These are phyloP conservation scores for Noccaea caerulescens DNA, from an alignment of 345 rosid genomes.

Conservation along the genomic window DNA sequence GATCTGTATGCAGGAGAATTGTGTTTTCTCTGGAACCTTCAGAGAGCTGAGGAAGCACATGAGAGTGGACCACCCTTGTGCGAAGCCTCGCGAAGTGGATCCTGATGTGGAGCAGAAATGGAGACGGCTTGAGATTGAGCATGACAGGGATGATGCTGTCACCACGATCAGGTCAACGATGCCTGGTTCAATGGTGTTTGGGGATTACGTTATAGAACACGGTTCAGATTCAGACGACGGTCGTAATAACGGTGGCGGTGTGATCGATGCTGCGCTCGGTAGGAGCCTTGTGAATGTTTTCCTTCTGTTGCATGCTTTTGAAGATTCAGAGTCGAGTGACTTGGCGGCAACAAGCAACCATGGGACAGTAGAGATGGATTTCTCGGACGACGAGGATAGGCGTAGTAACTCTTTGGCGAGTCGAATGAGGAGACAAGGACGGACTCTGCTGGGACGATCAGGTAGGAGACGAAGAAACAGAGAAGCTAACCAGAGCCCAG, in stretches of 20 bases:
- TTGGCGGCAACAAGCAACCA: background rate
- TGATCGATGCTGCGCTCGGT: slow-evolving; percentile 51
- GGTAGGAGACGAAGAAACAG: slow-evolving; percentile 78
- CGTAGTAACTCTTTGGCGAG: slow-evolving; percentile 59
- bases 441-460: slow-evolving; percentile 66
- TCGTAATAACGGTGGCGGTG: slow-evolving; percentile 31
- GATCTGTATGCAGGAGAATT: slow-evolving; percentile 92
- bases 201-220: slow-evolving; percentile 79
- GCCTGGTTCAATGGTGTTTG: slow-evolving; percentile 87
- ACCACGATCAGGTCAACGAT: slow-evolving; percentile 84
- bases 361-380: slow-evolving; percentile 43
- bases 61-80: slow-evolving; percentile 76
- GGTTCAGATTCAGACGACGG: slow-evolving; percentile 58
- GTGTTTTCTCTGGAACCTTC: slow-evolving; percentile 72
- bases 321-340: slow-evolving; percentile 53
- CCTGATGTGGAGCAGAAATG: slow-evolving; percentile 83
- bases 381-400: slow-evolving; percentile 44
- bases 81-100: slow-evolving; percentile 80
- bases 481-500: slow-evolving; percentile 47
- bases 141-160: slow-evolving; percentile 70
- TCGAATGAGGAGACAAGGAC: slow-evolving; percentile 70
- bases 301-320: slow-evolving; percentile 77
- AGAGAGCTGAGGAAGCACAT: slow-evolving; percentile 95
- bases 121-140: slow-evolving; percentile 78
- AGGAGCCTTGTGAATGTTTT: slow-evolving; percentile 67